Percentiles rank a stretch among this genome's conserved stretches.
Evolutionary conservation across 176 grass and related monocot genomes (phyloP).

Genomic region (Ensete ventricosum): DNA sequence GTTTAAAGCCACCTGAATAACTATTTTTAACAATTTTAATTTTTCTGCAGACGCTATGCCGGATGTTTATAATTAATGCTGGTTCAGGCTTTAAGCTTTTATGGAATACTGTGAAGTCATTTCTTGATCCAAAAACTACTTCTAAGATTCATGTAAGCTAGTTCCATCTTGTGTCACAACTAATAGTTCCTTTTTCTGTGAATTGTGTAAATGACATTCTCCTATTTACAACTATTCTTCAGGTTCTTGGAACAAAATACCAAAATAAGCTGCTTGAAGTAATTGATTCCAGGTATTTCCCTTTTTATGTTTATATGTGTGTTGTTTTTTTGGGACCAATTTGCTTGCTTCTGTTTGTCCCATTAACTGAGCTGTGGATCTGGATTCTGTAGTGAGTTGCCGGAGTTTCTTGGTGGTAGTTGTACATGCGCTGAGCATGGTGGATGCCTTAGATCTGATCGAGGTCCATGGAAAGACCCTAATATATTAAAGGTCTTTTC

Average conservation of each 20-base stretch:
- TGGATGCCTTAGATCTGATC: constrained; percentile 77
- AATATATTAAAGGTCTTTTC: constrained; percentile 61
- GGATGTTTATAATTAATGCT: constrained; percentile 89
- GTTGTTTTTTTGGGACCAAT: neutral
- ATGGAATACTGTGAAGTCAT: constrained; percentile 86
- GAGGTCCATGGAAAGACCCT: constrained; percentile 85
- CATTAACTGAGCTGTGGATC: constrained; percentile 9
- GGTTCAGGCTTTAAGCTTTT: constrained; percentile 88
- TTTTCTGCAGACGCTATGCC: constrained; percentile 52
- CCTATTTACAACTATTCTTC: constrained; percentile 13
- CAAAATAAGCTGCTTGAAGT: constrained; percentile 79
- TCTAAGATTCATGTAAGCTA: constrained; percentile 75
- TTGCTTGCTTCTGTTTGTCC: constrained; percentile 9
- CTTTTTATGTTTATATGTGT: constrained; percentile 16
- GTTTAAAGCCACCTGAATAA: neutral
- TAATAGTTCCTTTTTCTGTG: constrained; percentile 16
- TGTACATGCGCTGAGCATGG: constrained; percentile 78
- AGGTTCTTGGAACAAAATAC: constrained; percentile 90
- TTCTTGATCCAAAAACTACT: constrained; percentile 90
- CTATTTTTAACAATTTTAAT: neutral
- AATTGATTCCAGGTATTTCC: constrained; percentile 69
- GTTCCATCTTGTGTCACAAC: constrained; percentile 1
- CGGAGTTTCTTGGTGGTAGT: constrained; percentile 79
- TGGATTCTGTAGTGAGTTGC: constrained; percentile 65
- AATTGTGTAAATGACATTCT: neutral